A percentile compares a stretch with the other conserved stretches of the same genome.
Conservation (phyloP, 78 protist genomes). For the Dictyostelium purpureum region DNA sequence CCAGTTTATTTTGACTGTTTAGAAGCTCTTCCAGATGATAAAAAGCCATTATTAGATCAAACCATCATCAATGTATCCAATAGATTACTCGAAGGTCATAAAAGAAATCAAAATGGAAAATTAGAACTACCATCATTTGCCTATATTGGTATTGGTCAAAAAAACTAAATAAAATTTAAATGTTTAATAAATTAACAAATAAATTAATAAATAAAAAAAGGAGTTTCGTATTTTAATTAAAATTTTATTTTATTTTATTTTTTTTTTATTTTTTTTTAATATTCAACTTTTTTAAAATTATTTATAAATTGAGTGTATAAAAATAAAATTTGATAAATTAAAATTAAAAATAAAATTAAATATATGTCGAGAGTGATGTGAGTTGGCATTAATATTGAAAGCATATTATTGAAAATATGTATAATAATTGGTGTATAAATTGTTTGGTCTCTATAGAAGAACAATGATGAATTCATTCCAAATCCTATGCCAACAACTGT, state of each 20-base stretch:
- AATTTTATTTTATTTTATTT: neutral
- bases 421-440: constrained; percentile 11
- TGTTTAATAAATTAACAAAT: too few relatives aligned
- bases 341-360: neutral
- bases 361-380: neutral
- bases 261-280: neutral
- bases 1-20: neutral
- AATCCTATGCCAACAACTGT: constrained; percentile 15
- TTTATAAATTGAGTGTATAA: neutral
- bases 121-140: neutral
- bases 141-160: neutral
- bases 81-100: too few relatives aligned
- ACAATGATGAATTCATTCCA: constrained; percentile 24
- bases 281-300: neutral
- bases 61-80: too few relatives aligned
- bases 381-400: constrained; percentile 43
- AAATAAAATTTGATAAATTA: neutral
- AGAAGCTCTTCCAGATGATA: too few relatives aligned
- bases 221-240: neutral
- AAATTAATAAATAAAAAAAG: too few relatives aligned
- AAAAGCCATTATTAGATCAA: too few relatives aligned
- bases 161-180: too few relatives aligned
- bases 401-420: constrained; percentile 29
- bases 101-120: too few relatives aligned
- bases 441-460: neutral